Conservation (phyloP, 441 rosid genomes). For the Pelargonium cotyledonis region DNA sequence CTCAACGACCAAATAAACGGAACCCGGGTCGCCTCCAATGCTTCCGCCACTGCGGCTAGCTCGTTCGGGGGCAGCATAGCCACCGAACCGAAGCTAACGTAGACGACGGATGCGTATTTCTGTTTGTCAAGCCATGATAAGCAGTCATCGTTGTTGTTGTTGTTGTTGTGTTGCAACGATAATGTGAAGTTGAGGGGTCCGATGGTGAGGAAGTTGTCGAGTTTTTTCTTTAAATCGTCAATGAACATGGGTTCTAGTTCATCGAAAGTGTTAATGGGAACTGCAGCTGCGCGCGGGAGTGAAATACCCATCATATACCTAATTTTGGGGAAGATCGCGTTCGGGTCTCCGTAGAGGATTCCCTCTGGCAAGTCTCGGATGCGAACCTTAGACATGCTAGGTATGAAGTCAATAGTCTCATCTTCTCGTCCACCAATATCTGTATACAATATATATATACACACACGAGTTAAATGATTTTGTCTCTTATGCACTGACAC, state of each 20-base stretch:
- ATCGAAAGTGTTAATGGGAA: constrained; percentile 49
- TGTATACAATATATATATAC: no score
- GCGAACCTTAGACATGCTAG: constrained; percentile 51
- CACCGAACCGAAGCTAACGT: no score
- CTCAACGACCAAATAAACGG: no score
- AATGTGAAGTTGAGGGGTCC: constrained; percentile 40
- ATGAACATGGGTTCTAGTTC: constrained; percentile 41
- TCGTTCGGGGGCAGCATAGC: no score
- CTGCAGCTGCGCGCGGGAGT: constrained; percentile 44
- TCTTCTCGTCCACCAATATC: constrained; percentile 27
- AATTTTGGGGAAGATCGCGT: constrained; percentile 45
- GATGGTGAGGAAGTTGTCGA: constrained; percentile 31
- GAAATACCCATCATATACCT: constrained; percentile 38
- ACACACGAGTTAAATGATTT: no score
- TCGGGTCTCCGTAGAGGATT: constrained; percentile 28
- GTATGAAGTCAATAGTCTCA: constrained; percentile 33
- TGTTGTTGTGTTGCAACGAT: background rate
- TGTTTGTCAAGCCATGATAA: no score
- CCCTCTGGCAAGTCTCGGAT: constrained; percentile 54
- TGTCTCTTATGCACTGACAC: no score
- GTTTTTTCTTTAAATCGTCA: constrained; percentile 31
- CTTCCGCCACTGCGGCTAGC: no score
- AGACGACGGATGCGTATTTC: no score
- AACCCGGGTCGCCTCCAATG: no score
- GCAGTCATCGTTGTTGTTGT: no score